These are phyloP conservation scores for Crepidotus variabilis DNA, from an alignment of 768 basidiomycete species.

Conservation along the genomic window DNA sequence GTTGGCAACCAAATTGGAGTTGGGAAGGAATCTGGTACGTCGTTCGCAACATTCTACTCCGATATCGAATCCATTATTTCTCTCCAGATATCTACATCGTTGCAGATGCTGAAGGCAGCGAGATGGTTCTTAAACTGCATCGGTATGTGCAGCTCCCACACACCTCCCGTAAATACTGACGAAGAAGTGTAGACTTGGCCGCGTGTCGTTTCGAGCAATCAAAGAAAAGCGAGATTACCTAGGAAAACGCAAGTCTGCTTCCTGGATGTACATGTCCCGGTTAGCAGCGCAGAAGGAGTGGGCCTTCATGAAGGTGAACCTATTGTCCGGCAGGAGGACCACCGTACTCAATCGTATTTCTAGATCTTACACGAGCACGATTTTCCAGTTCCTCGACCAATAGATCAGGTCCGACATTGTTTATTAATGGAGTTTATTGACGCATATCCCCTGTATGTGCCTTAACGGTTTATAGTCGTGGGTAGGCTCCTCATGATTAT, in stretches of 20 bases:
- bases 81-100: conserved; percentile 82
- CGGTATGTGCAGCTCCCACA: conserved; percentile 44
- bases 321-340: neutral
- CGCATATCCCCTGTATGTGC: conserved; percentile 84
- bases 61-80: neutral
- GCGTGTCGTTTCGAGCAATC: conserved; percentile 96
- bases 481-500: conserved; percentile 6
- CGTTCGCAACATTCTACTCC: neutral
- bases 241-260: conserved; percentile 91
- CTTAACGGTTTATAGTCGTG: conserved; percentile 2
- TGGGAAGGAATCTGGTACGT: conserved; percentile 91
- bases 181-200: conserved; percentile 65
- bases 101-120: conserved; percentile 76
- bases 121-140: conserved; percentile 92
- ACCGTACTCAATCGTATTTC: neutral
- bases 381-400: conserved; percentile 90
- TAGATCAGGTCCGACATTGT: conserved; percentile 94
- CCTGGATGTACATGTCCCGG: conserved; percentile 99
- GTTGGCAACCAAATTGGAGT: conserved; percentile 99
- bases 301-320: conserved; percentile 94
- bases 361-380: conserved; percentile 88
- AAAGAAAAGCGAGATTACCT: conserved; percentile 96
- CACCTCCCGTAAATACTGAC: conserved; percentile 1
- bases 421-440: conserved; percentile 96
- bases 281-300: conserved; percentile 96